phyloP scores from a whole-genome alignment of 2,329 filamentous ascomycete genomes.

The Alternaria novae-zelandiae region DNA sequence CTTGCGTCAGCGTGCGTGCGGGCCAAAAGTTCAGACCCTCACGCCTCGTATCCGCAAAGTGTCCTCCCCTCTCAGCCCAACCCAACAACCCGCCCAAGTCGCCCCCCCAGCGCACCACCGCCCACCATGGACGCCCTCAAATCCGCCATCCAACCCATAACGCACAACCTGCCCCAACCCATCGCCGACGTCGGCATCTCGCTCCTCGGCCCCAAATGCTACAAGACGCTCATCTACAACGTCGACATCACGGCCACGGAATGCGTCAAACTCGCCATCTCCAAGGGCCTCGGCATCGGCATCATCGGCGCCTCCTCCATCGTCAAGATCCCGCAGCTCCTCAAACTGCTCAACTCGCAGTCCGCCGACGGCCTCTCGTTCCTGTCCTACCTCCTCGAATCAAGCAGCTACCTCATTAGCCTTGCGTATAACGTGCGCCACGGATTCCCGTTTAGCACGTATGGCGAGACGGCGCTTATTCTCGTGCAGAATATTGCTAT shows the following conservation, averaged over 20 bases:
- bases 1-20: conserved; percentile 18
- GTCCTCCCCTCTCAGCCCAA: conserved; percentile 8
- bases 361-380: conserved; percentile 87
- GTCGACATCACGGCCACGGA: conserved; percentile 77
- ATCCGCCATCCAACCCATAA: conserved; percentile 52
- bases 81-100: background rate
- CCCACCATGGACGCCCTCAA: conserved; percentile 54
- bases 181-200: conserved; percentile 41
- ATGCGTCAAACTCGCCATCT: conserved; percentile 88
- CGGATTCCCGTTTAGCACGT: conserved; percentile 94
- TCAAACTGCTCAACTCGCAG: conserved; percentile 83
- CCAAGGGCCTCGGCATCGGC: conserved; percentile 89
- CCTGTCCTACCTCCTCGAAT: conserved; percentile 91
- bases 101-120: background rate
- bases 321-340: conserved; percentile 95
- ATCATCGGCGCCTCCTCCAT: conserved; percentile 90
- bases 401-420: conserved; percentile 82
- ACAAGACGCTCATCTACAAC: conserved; percentile 83
- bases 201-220: conserved; percentile 84
- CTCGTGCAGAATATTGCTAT: conserved; percentile 92
- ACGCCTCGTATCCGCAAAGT: conserved; percentile 3
- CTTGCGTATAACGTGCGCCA: conserved; percentile 92
- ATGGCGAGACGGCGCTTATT: conserved; percentile 92
- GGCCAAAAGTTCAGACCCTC: conserved; percentile 1
- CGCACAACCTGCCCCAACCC: conserved; percentile 53